Evolutionary conservation across 2,329 filamentous ascomycete species (phyloP).

Genomic region (Penicillium sp.): DNA sequence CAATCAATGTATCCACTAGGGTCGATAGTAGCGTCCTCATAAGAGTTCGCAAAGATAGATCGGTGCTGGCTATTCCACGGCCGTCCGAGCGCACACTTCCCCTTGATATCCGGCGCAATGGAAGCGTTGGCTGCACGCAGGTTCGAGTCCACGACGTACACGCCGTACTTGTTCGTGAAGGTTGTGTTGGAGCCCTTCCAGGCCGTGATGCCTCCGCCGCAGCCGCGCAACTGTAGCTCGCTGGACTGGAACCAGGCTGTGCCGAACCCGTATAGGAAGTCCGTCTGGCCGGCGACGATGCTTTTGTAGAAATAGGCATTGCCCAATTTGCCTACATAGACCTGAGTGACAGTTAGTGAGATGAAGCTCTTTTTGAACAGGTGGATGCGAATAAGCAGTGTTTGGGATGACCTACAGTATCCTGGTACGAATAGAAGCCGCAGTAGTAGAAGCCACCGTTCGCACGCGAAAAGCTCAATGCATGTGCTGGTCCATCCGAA

Average conservation of each 20-base stretch:
- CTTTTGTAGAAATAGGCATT: slow-evolving; percentile 66
- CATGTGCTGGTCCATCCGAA: slow-evolving; percentile 60
- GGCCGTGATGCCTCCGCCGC: slow-evolving; percentile 67
- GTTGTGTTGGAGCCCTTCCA: slow-evolving; percentile 71
- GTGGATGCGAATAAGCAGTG: not conserved
- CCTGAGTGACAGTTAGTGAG: slow-evolving; percentile 14
- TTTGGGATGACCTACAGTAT: slow-evolving; percentile 51
- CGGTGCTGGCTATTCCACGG: slow-evolving; percentile 64
- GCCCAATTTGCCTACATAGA: slow-evolving; percentile 67
- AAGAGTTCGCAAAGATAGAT: slow-evolving; percentile 58
- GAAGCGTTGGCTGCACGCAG: slow-evolving; percentile 58
- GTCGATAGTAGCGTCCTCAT: slow-evolving; percentile 57
- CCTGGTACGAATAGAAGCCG: slow-evolving; percentile 68
- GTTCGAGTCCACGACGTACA: slow-evolving; percentile 61
- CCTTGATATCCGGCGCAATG: slow-evolving; percentile 40
- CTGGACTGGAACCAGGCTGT: slow-evolving; percentile 63
- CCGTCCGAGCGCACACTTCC: slow-evolving; percentile 60
- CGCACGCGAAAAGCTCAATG: slow-evolving; percentile 62
- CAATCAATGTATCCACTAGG: slow-evolving; percentile 60
- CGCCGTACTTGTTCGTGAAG: slow-evolving; percentile 66
- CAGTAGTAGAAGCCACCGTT: slow-evolving; percentile 69
- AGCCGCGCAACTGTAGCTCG: slow-evolving; percentile 58
- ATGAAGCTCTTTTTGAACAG: not conserved
- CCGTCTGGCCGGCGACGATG: slow-evolving; percentile 65
- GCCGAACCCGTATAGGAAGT: slow-evolving; percentile 70